A percentile compares a stretch with the other conserved stretches of the same genome.
Conservation (phyloP, 768 basidiomycete genomes). For the Mrakia blollopis region DNA sequence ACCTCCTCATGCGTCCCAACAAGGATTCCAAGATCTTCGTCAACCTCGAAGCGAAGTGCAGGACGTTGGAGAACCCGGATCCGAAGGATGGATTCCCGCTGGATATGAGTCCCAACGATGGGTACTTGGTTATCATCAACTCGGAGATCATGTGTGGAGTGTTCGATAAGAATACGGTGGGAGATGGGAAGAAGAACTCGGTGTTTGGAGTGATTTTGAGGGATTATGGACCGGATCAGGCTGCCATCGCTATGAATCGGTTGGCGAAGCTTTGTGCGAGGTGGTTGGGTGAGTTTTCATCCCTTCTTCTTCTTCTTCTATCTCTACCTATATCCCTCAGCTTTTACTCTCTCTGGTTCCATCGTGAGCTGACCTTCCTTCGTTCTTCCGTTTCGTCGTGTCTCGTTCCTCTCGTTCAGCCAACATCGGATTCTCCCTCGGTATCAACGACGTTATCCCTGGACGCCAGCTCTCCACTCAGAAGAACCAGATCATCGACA, state of each 20-base stretch:
- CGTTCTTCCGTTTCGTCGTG: neutral
- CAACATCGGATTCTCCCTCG: conserved; percentile 94
- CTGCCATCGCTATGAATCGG: conserved; percentile 90
- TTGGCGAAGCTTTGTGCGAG: conserved; percentile 92
- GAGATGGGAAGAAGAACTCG: conserved; percentile 98
- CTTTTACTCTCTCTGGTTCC: too few relatives aligned
- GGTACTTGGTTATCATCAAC: conserved; percentile 93
- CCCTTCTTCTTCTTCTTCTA: neutral
- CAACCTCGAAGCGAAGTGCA: conserved; percentile 93
- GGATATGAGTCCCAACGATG: conserved; percentile 93
- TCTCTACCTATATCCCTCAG: too few relatives aligned
- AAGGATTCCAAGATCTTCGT: conserved; percentile 72
- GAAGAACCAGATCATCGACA: conserved; percentile 80
- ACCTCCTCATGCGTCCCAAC: conserved; percentile 92
- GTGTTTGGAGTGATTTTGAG: conserved; percentile 96
- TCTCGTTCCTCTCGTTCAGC: conserved; percentile 50
- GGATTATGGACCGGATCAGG: conserved; percentile 93
- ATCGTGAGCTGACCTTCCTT: neutral
- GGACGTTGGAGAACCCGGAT: conserved; percentile 53
- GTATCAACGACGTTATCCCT: conserved; percentile 97
- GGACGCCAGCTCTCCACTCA: conserved; percentile 71
- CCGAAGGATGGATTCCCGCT: conserved; percentile 50
- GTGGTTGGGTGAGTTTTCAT: conserved; percentile 64
- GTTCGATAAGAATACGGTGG: conserved; percentile 97
- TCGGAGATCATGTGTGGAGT: conserved; percentile 99